Conservation (phyloP, 73 alveolate genomes). For the Stentor coeruleus region DNA sequence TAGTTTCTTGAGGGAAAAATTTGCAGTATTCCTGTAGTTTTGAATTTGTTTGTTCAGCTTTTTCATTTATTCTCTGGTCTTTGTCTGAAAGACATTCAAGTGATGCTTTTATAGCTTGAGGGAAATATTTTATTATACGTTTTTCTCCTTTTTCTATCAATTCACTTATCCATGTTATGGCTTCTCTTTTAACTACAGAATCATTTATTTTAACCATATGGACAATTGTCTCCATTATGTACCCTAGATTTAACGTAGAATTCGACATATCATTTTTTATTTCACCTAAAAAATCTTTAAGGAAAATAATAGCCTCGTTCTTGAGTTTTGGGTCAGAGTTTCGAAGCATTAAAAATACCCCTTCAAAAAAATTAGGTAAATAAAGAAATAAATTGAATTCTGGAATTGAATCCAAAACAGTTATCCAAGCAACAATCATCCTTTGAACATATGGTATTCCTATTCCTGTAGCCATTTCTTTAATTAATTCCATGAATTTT, state of each 20-base stretch:
- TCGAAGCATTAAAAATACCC: conserved; percentile 5
- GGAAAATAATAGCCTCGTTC: background rate
- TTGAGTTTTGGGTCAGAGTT: background rate
- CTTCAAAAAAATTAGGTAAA: conserved; percentile 1
- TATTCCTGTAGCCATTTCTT: conserved; percentile 7
- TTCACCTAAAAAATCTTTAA: background rate
- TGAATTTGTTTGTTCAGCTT: conserved; percentile 5
- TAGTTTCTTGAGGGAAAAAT: background rate
- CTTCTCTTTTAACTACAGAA: background rate
- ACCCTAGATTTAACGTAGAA: background rate
- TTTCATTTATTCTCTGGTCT: background rate
- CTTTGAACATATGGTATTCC: background rate
- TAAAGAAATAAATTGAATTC: background rate
- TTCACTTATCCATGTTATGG: conserved; percentile 12
- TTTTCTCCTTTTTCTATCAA: background rate
- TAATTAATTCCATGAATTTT: background rate
- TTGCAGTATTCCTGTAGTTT: background rate
- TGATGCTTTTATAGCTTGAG: background rate
- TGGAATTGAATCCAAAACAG: conserved; percentile 19
- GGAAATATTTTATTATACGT: background rate
- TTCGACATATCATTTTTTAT: background rate
- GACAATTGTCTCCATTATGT: background rate
- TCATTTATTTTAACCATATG: background rate
- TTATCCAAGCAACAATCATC: conserved; percentile 2
- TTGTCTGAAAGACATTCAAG: background rate